Evolutionary conservation across 495 filamentous ascomycete genomes (phyloP), one percentile per base, ranked within the genome.

Genomic region (Aspergillus steynii): DNA sequence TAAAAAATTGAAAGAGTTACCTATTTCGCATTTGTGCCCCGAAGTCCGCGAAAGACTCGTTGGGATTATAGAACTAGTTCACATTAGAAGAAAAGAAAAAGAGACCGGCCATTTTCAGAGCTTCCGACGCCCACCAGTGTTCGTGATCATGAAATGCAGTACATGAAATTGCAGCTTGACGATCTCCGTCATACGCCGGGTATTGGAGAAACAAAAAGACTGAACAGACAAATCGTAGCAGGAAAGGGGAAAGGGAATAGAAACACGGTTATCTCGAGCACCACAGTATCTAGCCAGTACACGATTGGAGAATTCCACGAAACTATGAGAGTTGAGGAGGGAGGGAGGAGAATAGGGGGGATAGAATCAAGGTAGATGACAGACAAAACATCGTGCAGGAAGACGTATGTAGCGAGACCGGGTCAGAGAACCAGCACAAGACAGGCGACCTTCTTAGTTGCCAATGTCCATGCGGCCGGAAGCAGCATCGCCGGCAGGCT

Each of bases 391-490:
- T 12, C 29, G 29, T 50, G 42, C 27, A 29, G 29, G 46, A 5
- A 47, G 46, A 5, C 14, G 27, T 6, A 53, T n/a, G 42, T 50
- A 56, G 31, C 55, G 14, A 47, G 34, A n/a, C 34, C 25, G 46
- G 53, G 29, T 15, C 53, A 55, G 50, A 59, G 49, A 15, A 61
- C 45, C n/a, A 60, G 20, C 51, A 42, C 6, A 27, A 48, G 29
- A 66, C 37, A 64, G 50, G 61, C 56, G 48, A 52, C 54, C 20
- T 2, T 15, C 65, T 73, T 59, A 80, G 34, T 74, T 74, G 28
- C 72, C 77, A 26, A 78, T 48, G 58, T 80, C 77, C 78, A 80
- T 80, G 55, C 75, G 75, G 62, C 67, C 75, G 5, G 78, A 75
- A 31, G 75, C 75, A 56, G 68, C 70, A 48, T 82, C 80, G 7